These are phyloP conservation scores for Candida khao-thaluensis DNA, from an alignment of 805 yeast species.

Conservation along the genomic window DNA sequence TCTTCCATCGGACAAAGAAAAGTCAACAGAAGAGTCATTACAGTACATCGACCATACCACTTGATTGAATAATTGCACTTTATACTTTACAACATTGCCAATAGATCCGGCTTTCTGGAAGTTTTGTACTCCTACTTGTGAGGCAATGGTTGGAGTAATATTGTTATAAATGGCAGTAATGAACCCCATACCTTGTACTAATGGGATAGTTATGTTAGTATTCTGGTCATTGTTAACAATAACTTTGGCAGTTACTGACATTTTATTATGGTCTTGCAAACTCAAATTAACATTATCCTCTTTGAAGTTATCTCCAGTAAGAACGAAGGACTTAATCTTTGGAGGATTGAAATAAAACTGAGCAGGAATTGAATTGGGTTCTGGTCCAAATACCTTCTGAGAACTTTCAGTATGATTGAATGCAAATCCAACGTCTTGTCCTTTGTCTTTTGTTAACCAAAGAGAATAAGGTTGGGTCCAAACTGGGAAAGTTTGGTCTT, in stretches of 20 bases:
- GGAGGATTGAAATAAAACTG: constrained; percentile 70
- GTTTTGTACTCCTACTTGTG: constrained; percentile 63
- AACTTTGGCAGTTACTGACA: constrained; percentile 28
- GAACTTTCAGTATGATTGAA: constrained; percentile 57
- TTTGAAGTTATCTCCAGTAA: constrained; percentile 30
- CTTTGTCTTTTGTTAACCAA: constrained; percentile 56
- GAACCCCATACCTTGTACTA: constrained; percentile 77
- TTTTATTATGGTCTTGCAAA: constrained; percentile 28
- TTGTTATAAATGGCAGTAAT: constrained; percentile 62
- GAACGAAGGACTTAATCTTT: constrained; percentile 57
- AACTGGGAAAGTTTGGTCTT: constrained; percentile 61
- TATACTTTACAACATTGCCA: constrained; percentile 49
- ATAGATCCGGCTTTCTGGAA: constrained; percentile 40
- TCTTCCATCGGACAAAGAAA: constrained; percentile 35
- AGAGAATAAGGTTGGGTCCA: constrained; percentile 84
- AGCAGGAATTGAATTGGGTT: constrained; percentile 49
- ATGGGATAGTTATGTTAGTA: constrained; percentile 44
- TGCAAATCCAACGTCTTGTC: constrained; percentile 59
- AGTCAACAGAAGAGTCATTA: constrained; percentile 19
- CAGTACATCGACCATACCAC: constrained; percentile 68
- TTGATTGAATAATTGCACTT: constrained; percentile 53
- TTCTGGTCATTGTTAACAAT: constrained; percentile 12
- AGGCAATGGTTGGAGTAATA: constrained; percentile 51
- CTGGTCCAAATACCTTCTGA: constrained; percentile 72
- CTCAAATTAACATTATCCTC: constrained; percentile 18